Evolutionary conservation across 2,329 filamentous ascomycete species (phyloP).

Genomic region (Tolypocladium paradoxum): DNA sequence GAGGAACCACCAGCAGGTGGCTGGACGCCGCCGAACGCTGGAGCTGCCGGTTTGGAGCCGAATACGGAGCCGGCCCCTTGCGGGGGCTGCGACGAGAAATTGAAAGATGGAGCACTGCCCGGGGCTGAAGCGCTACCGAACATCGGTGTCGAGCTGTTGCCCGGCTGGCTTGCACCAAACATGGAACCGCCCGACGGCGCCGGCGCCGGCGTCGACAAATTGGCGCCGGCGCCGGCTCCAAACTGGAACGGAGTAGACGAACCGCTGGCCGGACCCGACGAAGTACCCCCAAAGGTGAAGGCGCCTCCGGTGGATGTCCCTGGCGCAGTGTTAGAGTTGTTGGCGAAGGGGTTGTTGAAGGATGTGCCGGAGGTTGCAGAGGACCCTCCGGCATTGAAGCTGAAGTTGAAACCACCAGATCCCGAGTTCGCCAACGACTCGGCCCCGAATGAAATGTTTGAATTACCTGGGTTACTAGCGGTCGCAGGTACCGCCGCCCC

Average conservation of each 20-base stretch:
- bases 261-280: slow-evolving; percentile 15
- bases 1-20: slow-evolving; percentile 31
- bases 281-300: slow-evolving; percentile 27
- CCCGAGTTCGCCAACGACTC: slow-evolving; percentile 12
- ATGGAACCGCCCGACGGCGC: slow-evolving; percentile 8
- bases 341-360: slow-evolving; percentile 30
- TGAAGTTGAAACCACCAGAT: slow-evolving; percentile 21
- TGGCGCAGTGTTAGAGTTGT: slow-evolving; percentile 11
- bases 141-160: slow-evolving; percentile 12
- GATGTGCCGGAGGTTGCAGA: slow-evolving; percentile 12
- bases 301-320: slow-evolving; percentile 16
- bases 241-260: slow-evolving; percentile 25
- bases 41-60: slow-evolving; percentile 22
- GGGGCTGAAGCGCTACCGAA: slow-evolving; percentile 21
- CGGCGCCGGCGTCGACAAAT: slow-evolving; percentile 12
- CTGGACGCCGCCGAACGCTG: slow-evolving; percentile 28
- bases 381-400: slow-evolving; percentile 5
- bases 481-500: slow-evolving; percentile 12
- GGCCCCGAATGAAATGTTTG: slow-evolving; percentile 27
- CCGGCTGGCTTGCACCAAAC: slow-evolving; percentile 17
- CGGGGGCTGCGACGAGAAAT: slow-evolving; percentile 22
- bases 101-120: slow-evolving; percentile 23
- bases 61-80: slow-evolving; percentile 19
- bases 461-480: slow-evolving; percentile 8
- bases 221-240: slow-evolving; percentile 14